Percentiles rank a stretch among this genome's conserved stretches.
Conservation (phyloP, 495 filamentous ascomycete genomes). For the Annulohypoxylon bovei region DNA sequence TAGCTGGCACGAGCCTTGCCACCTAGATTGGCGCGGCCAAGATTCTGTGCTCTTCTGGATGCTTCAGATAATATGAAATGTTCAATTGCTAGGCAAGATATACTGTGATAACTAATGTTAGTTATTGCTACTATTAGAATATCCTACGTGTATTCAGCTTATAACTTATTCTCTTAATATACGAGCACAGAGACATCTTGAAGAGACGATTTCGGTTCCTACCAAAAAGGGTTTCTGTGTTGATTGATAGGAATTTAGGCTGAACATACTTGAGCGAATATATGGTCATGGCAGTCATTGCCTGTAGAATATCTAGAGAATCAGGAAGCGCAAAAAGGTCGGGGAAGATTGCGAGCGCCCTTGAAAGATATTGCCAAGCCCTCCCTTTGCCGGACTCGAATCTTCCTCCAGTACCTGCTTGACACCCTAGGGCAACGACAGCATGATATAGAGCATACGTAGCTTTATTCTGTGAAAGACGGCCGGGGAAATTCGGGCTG, state of each 20-base stretch:
- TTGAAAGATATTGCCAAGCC: conserved; percentile 49
- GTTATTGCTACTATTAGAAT: background rate
- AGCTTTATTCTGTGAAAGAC: conserved; percentile 22
- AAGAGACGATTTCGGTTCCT: too few relatives aligned
- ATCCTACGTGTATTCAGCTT: too few relatives aligned
- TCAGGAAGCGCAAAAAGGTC: conserved; percentile 17
- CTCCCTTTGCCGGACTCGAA: conserved; percentile 50
- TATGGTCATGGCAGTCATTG: conserved; percentile 44
- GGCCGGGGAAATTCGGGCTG: conserved; percentile 41
- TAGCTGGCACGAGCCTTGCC: conserved; percentile 18
- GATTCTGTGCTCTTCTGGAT: conserved; percentile 41
- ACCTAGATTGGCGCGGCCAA: conserved; percentile 39
- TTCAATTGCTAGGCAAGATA: conserved; percentile 49
- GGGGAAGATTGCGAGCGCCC: conserved; percentile 12
- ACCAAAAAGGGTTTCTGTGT: background rate
- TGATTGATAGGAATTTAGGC: too few relatives aligned
- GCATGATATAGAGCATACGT: conserved; percentile 48
- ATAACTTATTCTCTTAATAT: background rate
- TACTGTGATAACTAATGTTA: conserved; percentile 12
- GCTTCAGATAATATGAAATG: conserved; percentile 47
- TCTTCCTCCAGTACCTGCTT: conserved; percentile 46
- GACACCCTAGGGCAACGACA: conserved; percentile 52
- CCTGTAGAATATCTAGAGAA: conserved; percentile 35
- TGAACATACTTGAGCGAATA: conserved; percentile 26
- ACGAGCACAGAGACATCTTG: too few relatives aligned